Conservation (phyloP, 176 grass and related monocot genomes). For the Canna indica region DNA sequence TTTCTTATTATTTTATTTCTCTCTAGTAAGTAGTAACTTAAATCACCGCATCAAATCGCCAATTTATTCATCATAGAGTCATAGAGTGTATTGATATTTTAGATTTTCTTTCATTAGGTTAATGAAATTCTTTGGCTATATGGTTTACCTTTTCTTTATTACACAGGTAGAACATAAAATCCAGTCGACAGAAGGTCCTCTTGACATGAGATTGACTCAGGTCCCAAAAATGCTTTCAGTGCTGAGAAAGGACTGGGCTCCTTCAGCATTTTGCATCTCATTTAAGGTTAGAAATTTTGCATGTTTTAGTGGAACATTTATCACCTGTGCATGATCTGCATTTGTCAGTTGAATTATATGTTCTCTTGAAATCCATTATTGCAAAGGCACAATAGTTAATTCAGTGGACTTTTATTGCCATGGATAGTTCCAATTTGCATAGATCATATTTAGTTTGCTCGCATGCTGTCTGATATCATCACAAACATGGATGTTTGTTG, state of each 20-base stretch:
- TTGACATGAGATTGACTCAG: constrained; percentile 74
- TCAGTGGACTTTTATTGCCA: too few relatives aligned
- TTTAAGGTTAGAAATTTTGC: constrained; percentile 57
- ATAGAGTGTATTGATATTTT: background rate
- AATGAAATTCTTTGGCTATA: background rate
- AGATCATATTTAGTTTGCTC: too few relatives aligned
- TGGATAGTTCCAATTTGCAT: too few relatives aligned
- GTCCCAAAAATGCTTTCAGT: constrained; percentile 81
- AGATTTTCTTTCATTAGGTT: background rate
- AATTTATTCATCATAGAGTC: too few relatives aligned
- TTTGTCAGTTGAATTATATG: background rate
- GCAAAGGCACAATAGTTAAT: background rate
- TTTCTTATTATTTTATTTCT: too few relatives aligned
- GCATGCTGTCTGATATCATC: too few relatives aligned
- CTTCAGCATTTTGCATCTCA: constrained; percentile 63
- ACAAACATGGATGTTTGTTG: background rate
- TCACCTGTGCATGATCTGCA: background rate
- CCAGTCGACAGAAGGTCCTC: constrained; percentile 67
- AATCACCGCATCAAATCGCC: too few relatives aligned
- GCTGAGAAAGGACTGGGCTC: constrained; percentile 62
- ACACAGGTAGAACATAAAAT: constrained; percentile 89
- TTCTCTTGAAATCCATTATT: background rate
- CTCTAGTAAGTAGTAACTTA: too few relatives aligned
- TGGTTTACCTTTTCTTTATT: constrained; percentile 1
- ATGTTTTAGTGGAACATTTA: background rate